Evolutionary conservation across 768 basidiomycete species (phyloP).

Genomic region (Collybiopsis luxurians): DNA sequence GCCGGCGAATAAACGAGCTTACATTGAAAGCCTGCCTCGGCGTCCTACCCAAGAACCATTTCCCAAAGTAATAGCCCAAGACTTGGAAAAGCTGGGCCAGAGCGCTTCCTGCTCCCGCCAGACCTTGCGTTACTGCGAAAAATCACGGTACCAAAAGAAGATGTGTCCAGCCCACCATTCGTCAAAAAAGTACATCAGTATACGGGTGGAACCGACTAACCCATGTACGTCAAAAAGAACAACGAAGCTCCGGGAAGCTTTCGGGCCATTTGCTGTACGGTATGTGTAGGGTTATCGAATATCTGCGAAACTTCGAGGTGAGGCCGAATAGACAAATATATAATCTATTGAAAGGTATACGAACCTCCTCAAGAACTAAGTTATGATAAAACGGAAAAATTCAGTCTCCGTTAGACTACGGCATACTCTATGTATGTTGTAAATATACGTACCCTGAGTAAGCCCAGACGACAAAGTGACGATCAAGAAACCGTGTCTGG

Average conservation of each 20-base stretch:
- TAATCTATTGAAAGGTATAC: neutral
- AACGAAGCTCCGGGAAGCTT: slow-evolving; percentile 55
- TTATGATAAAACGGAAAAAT: neutral
- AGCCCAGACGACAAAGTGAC: slow-evolving; percentile 64
- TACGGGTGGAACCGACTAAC: slow-evolving; percentile 22
- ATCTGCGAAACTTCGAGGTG: slow-evolving; percentile 24
- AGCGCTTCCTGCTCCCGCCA: slow-evolving; percentile 49
- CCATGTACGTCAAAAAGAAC: slow-evolving; percentile 64
- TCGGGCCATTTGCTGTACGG: slow-evolving; percentile 41
- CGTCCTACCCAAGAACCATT: slow-evolving; percentile 67
- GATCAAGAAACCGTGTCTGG: slow-evolving; percentile 68
- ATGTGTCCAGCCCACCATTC: no score
- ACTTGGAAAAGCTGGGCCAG: slow-evolving; percentile 54
- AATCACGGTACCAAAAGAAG: no score
- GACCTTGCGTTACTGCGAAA: slow-evolving; percentile 43
- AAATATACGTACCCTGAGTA: slow-evolving; percentile 29
- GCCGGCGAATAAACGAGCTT: neutral
- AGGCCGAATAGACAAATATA: neutral
- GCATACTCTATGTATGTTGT: neutral
- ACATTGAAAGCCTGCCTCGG: slow-evolving; percentile 55
- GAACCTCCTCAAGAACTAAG: neutral
- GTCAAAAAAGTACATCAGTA: no score
- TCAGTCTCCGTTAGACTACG: neutral
- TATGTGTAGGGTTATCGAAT: slow-evolving; percentile 38
- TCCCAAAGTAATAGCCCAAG: slow-evolving; percentile 55